Evolutionary conservation across 169 alveolate genomes (phyloP).

Genomic region (Plasmodium vinckei): DNA sequence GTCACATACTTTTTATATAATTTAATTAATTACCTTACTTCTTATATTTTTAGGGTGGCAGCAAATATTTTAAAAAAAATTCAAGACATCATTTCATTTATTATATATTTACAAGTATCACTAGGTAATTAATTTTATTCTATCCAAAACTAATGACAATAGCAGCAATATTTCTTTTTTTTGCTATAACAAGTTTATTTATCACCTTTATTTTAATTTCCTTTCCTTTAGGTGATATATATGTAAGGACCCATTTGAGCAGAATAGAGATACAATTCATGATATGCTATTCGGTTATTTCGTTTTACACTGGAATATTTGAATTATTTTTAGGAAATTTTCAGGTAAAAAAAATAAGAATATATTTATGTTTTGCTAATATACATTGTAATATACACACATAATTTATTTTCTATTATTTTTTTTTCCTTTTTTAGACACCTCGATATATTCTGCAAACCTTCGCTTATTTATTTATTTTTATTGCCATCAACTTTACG

Average conservation of each 20-base stretch:
- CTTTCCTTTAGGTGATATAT: slow-evolving; percentile 48
- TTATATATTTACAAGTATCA: slow-evolving; percentile 70
- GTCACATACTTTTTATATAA: too few species aligned
- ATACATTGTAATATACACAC: not conserved
- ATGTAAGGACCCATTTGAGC: slow-evolving; percentile 60
- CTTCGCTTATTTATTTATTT: slow-evolving; percentile 61
- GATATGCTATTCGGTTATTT: slow-evolving; percentile 71
- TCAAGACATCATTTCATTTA: slow-evolving; percentile 58
- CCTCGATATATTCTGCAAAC: slow-evolving; percentile 73
- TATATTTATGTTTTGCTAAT: not conserved
- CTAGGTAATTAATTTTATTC: slow-evolving; percentile 26
- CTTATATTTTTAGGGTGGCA: slow-evolving; percentile 24
- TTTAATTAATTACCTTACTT: not conserved
- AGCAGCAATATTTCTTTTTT: too few species aligned
- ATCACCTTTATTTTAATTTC: slow-evolving; percentile 1
- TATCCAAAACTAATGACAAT: not conserved
- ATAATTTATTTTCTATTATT: not conserved
- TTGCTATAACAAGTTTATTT: not conserved
- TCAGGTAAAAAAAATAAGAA: slow-evolving; percentile 23
- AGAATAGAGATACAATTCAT: slow-evolving; percentile 68
- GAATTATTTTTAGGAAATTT: slow-evolving; percentile 65
- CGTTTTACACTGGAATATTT: slow-evolving; percentile 70
- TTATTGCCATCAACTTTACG: slow-evolving; percentile 66
- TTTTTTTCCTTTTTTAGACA: slow-evolving; percentile 13
- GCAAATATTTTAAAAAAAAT: slow-evolving; percentile 67